These are phyloP conservation scores for Withania somnifera DNA, from an alignment of 305 asterid genomes.

Conservation along the genomic window DNA sequence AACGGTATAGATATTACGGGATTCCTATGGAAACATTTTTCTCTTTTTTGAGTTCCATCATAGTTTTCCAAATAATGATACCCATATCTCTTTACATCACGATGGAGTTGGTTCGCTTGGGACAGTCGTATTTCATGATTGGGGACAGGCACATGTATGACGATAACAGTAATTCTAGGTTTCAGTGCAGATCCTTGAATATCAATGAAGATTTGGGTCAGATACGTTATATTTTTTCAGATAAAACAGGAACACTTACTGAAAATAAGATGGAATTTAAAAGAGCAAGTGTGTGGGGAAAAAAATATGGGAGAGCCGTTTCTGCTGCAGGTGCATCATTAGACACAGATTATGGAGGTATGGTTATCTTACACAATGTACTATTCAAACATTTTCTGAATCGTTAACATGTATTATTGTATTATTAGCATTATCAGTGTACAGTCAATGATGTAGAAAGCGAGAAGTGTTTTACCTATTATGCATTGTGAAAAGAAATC, in stretches of 20 bases:
- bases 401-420: not conserved
- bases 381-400: not conserved
- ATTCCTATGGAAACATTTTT: slow-evolving; percentile 89
- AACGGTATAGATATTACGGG: slow-evolving; percentile 68
- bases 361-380: not conserved
- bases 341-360: slow-evolving; percentile 42
- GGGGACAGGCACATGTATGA: slow-evolving; percentile 87
- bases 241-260: slow-evolving; percentile 93
- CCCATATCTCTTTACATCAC: slow-evolving; percentile 97
- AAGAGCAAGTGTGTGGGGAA: slow-evolving; percentile 81
- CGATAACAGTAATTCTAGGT: slow-evolving; percentile 59
- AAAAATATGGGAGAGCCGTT: slow-evolving; percentile 39
- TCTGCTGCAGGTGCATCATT: slow-evolving; percentile 19
- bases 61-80: slow-evolving; percentile 97
- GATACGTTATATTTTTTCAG: slow-evolving; percentile 83
- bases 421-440: not conserved
- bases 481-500: not conserved
- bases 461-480: not conserved
- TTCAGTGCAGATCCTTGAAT: slow-evolving; percentile 97
- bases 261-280: slow-evolving; percentile 98
- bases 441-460: not conserved
- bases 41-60: slow-evolving; percentile 87
- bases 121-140: slow-evolving; percentile 97
- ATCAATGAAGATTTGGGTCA: slow-evolving; percentile 98
- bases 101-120: slow-evolving; percentile 97